Evolutionary conservation across 306 rosid species (phyloP).

Genomic region (Canavalia gladiata): DNA sequence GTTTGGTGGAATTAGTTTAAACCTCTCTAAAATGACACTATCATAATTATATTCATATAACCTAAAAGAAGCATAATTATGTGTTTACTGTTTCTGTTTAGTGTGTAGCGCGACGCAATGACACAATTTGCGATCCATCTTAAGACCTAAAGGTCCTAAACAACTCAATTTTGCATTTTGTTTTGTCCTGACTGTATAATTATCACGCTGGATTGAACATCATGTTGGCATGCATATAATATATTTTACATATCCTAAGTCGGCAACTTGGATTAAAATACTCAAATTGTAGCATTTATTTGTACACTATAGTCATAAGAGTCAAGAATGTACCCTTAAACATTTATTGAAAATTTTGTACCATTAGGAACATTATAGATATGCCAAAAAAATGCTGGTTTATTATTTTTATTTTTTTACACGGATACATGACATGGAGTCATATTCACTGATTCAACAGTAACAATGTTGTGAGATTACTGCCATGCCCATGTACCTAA

Average conservation of each 20-base stretch:
- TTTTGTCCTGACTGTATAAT: background rate
- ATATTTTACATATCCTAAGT: background rate
- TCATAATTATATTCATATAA: background rate
- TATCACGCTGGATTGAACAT: background rate
- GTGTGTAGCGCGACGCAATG: background rate
- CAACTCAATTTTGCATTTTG: conserved; percentile 20
- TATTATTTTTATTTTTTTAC: no score
- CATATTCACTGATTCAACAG: no score
- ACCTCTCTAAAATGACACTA: background rate
- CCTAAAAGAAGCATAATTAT: background rate
- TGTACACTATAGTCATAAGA: background rate
- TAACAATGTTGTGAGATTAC: no score
- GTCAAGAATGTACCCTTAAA: background rate
- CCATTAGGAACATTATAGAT: background rate
- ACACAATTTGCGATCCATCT: conserved; percentile 4
- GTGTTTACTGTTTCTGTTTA: no score
- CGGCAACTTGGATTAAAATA: background rate
- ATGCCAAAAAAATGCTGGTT: background rate
- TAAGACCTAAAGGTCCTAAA: background rate
- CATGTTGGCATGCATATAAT: background rate
- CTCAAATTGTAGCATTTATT: background rate
- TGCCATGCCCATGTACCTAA: no score
- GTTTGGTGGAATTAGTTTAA: no score
- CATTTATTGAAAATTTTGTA: background rate
- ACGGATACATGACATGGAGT: no score